A percentile compares a stretch with the other conserved stretches of the same genome.
Conservation (phyloP, 441 rosid genomes). For the Croton laevigatus region DNA sequence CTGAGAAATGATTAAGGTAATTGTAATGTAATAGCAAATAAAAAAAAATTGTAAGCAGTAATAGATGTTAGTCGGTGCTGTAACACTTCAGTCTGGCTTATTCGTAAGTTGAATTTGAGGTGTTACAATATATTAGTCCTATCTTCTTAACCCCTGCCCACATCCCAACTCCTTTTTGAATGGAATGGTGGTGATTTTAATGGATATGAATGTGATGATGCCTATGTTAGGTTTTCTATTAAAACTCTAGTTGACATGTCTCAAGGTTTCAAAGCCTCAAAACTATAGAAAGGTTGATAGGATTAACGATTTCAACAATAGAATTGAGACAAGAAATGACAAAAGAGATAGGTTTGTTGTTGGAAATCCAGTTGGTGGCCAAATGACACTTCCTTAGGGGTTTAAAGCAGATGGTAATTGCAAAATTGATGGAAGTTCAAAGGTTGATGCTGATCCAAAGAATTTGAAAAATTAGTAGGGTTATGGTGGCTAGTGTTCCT, state of each 20-base stretch:
- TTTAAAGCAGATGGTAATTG: slow-evolving; percentile 20
- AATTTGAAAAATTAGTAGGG: too few species aligned
- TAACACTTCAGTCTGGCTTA: too few species aligned
- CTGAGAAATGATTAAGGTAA: too few species aligned
- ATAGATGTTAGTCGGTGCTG: too few species aligned
- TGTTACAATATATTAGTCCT: too few species aligned
- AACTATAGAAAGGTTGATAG: slow-evolving; percentile 27
- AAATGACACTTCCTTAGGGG: slow-evolving; percentile 18
- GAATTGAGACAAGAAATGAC: slow-evolving; percentile 25
- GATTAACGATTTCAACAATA: slow-evolving; percentile 31
- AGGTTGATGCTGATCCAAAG: slow-evolving; percentile 13
- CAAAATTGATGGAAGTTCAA: slow-evolving; percentile 26
- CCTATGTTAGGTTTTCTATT: slow-evolving; percentile 44
- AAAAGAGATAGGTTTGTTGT: slow-evolving; percentile 32
- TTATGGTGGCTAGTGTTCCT: too few species aligned
- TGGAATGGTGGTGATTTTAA: slow-evolving; percentile 29
- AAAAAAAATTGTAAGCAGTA: too few species aligned
- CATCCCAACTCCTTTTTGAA: too few species aligned
- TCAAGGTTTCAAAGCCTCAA: slow-evolving; percentile 39
- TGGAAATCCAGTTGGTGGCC: slow-evolving; percentile 19
- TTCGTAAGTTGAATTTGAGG: too few species aligned
- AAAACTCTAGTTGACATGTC: slow-evolving; percentile 45
- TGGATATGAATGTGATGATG: slow-evolving; percentile 17
- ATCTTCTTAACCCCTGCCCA: too few species aligned
- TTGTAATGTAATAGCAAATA: too few species aligned